Evolutionary conservation across 139 green algal genomes (phyloP).

Genomic region (Ettlia oleoabundans): DNA sequence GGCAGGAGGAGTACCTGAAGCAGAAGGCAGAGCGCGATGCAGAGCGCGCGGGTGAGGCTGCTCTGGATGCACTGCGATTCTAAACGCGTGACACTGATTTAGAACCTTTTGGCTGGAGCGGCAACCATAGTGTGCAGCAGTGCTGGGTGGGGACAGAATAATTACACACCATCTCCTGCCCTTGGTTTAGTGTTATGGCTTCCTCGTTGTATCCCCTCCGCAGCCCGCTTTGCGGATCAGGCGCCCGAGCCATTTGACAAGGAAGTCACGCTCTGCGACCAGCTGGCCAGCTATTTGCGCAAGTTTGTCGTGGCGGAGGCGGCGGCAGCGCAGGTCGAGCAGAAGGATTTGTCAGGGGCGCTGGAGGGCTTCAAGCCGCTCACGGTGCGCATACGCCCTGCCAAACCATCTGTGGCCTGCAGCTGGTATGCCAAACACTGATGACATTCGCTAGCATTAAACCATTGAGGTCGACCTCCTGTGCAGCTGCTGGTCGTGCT

Average conservation of each 20-base stretch:
- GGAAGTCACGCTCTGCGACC: constrained; percentile 48
- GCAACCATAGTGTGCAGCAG: no score
- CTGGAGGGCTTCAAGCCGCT: constrained; percentile 44
- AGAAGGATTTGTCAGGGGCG: not conserved
- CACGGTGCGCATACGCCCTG: not conserved
- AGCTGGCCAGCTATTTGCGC: constrained; percentile 41
- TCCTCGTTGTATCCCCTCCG: not conserved
- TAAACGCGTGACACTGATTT: no score
- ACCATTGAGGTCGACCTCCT: no score
- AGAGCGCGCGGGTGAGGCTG: constrained; percentile 33
- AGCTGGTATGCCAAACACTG: no score
- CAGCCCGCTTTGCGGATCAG: constrained; percentile 33
- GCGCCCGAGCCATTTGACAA: constrained; percentile 46
- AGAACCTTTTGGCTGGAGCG: no score
- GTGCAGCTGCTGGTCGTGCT: no score
- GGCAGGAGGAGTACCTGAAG: constrained; percentile 36
- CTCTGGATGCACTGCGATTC: no score
- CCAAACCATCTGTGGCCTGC: not conserved
- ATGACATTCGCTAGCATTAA: no score
- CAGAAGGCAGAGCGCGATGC: constrained; percentile 44
- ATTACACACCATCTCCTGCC: no score
- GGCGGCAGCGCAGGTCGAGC: constrained; percentile 19
- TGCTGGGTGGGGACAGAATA: no score
- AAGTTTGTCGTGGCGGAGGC: constrained; percentile 24
- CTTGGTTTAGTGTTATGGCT: no score